phyloP scores from a whole-genome alignment of 106 monocot genomes.

The Triglochin maritima region DNA sequence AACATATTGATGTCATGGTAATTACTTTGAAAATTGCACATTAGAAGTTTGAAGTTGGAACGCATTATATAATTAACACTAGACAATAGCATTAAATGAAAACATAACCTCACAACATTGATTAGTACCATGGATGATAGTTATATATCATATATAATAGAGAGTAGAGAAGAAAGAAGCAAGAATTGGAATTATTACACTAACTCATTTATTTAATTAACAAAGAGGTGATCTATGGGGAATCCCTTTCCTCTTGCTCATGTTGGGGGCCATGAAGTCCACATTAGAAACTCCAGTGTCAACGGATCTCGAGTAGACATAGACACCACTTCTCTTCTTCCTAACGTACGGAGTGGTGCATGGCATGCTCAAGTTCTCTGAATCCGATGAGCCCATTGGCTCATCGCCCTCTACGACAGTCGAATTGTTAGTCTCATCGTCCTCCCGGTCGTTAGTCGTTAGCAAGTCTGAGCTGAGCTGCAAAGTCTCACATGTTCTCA shows the following conservation, averaged over 20 bases:
- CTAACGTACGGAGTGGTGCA: constrained; percentile 26
- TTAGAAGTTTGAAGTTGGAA: neutral
- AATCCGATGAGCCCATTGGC: constrained; percentile 42
- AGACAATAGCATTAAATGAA: neutral
- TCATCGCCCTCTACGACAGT: constrained; percentile 73
- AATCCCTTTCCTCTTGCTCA: constrained; percentile 88
- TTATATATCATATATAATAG: neutral
- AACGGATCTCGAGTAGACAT: constrained; percentile 40
- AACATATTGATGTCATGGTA: neutral
- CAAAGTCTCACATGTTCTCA: constrained; percentile 48
- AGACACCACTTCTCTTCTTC: constrained; percentile 46
- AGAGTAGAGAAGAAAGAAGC: neutral
- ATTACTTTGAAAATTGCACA: neutral
- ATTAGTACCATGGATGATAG: neutral
- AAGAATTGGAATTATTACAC: neutral
- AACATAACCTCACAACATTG: neutral
- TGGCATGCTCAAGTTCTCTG: constrained; percentile 53
- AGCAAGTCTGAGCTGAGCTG: constrained; percentile 66
- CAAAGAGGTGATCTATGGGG: constrained; percentile 91
- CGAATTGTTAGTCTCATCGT: constrained; percentile 73
- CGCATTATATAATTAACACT: neutral
- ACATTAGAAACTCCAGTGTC: constrained; percentile 26
- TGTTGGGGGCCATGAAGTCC: constrained; percentile 37
- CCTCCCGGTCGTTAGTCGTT: constrained; percentile 31
- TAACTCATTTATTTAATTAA: constrained; percentile 6